Evolutionary conservation across 2,329 filamentous ascomycete species (phyloP).

Genomic region (Verticillium dahliae): DNA sequence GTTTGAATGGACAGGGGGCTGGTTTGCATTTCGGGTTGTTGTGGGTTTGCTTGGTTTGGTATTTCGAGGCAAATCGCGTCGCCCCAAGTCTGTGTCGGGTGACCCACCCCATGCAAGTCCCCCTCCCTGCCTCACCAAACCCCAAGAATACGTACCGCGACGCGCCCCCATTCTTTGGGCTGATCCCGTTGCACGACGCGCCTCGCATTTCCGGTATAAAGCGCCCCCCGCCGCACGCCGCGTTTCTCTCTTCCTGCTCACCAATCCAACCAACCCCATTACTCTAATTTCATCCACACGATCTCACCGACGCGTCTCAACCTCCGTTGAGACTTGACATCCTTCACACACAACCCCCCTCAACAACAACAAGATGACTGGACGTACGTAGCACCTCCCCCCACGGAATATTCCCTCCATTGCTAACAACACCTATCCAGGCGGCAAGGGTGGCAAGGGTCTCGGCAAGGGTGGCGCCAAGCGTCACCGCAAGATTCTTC

Average conservation of each 20-base stretch:
- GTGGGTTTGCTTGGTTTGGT: not conserved
- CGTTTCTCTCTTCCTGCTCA: not conserved
- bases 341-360: not conserved
- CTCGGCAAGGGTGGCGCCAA: conserved; percentile 98
- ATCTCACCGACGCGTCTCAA: not conserved
- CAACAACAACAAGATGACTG: conserved; percentile 57
- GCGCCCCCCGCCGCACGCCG: conserved; percentile 5
- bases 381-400: conserved; percentile 50
- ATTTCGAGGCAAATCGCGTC: not conserved
- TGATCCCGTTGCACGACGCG: conserved; percentile 8
- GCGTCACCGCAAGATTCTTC: conserved; percentile 98
- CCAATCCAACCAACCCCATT: not conserved
- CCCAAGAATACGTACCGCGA: not conserved
- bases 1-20: not conserved
- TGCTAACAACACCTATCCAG: conserved; percentile 32
- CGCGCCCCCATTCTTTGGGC: conserved; percentile 8
- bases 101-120: not conserved
- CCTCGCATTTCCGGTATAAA: conserved; percentile 9
- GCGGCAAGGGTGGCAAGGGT: conserved; percentile 94
- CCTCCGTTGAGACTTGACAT: not conserved
- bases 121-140: not conserved
- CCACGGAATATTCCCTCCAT: not conserved
- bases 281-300: not conserved
- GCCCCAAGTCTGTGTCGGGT: not conserved
- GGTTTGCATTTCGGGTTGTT: not conserved